Evolutionary conservation across 2,329 filamentous ascomycete genomes (phyloP), one percentile per base, ranked within the genome.

Genomic region (Calonectria hongkongensis): DNA sequence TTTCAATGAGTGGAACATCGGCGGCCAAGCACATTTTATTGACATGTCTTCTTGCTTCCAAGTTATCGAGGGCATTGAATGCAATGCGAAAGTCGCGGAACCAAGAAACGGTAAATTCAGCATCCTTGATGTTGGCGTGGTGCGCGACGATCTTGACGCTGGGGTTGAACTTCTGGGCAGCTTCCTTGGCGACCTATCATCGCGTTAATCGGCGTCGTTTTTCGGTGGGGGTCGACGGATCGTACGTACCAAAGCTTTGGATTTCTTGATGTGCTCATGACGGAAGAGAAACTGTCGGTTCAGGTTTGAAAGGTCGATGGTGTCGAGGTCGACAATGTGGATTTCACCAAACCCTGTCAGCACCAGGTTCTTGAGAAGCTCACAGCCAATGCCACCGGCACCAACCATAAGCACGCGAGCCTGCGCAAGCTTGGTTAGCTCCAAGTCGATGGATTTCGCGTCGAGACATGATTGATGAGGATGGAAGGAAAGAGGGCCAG

Each of bases 221-320:
- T 65, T 27, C 8, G 70, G 64, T 21, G 21, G 36, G 63, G 54
- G 39, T 48, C 30, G 30, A 43, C 36, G 76, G 75, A 30, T 41
- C 48, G 47, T 72, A 85, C 91, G 75, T 88, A 97, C 96, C 85
- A 98, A 86, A 65, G 97, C 96, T 83, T 99, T 99, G 1, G 96
- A 92, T 84, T 98, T 98, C 85, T 98, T 98, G 85, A 99, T 98
- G 82, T 99, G 97, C 83, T 98, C 96, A 80, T 96, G 94, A 73
- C 96, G 92, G 84, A 99, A 99, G 60, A 99, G 92, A 81, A 99
- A 99, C 84, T 99, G 97, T 68, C 97, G 94, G 80, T 99, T 99
- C 64, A 99, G 90, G 82, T 99, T 99, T 86, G 95, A 98, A 27
- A 99, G 89, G 82, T 99, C 97, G 86, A 99, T 98, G 1, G 97